Evolutionary conservation across 164 flowering plant species (phyloP).

Genomic region (Vitis vinifera): DNA sequence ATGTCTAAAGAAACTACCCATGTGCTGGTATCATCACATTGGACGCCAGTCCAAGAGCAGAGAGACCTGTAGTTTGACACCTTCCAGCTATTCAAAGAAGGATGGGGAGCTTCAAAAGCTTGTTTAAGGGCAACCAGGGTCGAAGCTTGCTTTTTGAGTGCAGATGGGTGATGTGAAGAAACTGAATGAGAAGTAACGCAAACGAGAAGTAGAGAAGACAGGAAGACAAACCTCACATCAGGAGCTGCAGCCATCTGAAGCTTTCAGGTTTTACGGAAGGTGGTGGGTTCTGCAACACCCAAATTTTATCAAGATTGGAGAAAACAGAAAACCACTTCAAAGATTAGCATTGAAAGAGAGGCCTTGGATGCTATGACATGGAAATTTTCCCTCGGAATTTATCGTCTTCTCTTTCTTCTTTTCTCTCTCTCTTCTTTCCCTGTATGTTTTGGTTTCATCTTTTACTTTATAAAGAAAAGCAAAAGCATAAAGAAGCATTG

Average conservation of each 20-base stretch:
- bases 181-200: slow-evolving; percentile 15
- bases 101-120: slow-evolving; percentile 21
- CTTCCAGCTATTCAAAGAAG: slow-evolving; percentile 44
- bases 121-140: slow-evolving; percentile 48
- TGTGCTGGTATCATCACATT: slow-evolving; percentile 33
- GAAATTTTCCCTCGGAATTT: too few species aligned
- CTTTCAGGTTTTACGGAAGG: not conserved
- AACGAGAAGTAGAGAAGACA: slow-evolving; percentile 19
- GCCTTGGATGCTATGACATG: too few species aligned
- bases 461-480: slow-evolving; percentile 46
- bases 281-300: slow-evolving; percentile 15
- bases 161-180: slow-evolving; percentile 30
- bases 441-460: slow-evolving; percentile 30
- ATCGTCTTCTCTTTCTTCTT: slow-evolving; percentile 5
- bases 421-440: slow-evolving; percentile 9
- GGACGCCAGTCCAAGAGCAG: slow-evolving; percentile 64
- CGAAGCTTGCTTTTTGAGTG: slow-evolving; percentile 41
- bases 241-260: slow-evolving; percentile 31
- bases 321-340: slow-evolving; percentile 12
- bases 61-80: slow-evolving; percentile 41
- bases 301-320: slow-evolving; percentile 14
- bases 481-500: slow-evolving; percentile 32
- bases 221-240: slow-evolving; percentile 22
- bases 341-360: not conserved
- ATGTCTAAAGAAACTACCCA: slow-evolving; percentile 45